These are phyloP conservation scores for Hapsidospora chrysogenum DNA, from an alignment of 495 filamentous ascomycete genomes.

Conservation along the genomic window DNA sequence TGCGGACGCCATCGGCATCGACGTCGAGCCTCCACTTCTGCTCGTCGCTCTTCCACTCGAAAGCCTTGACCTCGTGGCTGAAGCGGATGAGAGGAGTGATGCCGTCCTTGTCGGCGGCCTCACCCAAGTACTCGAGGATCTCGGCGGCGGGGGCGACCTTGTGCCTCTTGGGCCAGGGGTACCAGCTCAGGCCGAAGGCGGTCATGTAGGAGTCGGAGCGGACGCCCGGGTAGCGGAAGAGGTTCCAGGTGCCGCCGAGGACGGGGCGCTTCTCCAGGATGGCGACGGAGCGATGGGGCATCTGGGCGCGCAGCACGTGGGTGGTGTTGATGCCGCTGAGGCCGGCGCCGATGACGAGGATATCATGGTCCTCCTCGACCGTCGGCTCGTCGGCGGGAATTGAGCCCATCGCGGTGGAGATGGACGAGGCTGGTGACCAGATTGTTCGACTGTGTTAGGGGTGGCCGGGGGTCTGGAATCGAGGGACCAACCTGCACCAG, in stretches of 20 bases:
- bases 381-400: too few relatives aligned
- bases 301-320: constrained; percentile 46
- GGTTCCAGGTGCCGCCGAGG: constrained; percentile 56
- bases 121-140: constrained; percentile 46
- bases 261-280: constrained; percentile 44
- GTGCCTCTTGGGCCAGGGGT: constrained; percentile 41
- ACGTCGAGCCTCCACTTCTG: constrained; percentile 46
- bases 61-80: constrained; percentile 33
- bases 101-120: constrained; percentile 37
- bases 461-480: neutral
- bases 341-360: constrained; percentile 56
- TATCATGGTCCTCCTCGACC: constrained; percentile 30
- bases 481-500: neutral
- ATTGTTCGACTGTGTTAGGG: too few relatives aligned
- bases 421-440: neutral
- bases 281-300: constrained; percentile 37
- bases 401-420: neutral
- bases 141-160: constrained; percentile 42
- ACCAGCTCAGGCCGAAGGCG: constrained; percentile 52
- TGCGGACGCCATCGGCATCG: constrained; percentile 28
- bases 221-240: constrained; percentile 55
- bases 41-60: constrained; percentile 42
- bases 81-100: constrained; percentile 47
- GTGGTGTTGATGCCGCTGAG: constrained; percentile 63
- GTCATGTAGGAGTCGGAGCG: constrained; percentile 52